Percentiles rank a stretch among this genome's conserved stretches.
These are phyloP conservation scores for Colletotrichum echinochloae DNA, from an alignment of 2,329 filamentous ascomycete species.

Conservation along the genomic window DNA sequence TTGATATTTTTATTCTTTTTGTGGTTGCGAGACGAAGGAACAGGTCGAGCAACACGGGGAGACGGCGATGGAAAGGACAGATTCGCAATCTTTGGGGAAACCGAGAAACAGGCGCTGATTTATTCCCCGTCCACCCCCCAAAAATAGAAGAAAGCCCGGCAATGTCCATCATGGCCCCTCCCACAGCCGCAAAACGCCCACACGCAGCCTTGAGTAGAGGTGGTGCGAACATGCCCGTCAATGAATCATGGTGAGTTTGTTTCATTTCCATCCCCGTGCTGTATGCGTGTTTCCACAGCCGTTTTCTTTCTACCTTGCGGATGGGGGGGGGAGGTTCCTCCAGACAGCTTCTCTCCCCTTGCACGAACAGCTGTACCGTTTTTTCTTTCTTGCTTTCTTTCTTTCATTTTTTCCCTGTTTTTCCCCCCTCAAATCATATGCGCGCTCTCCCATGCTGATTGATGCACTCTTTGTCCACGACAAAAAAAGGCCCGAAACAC, in stretches of 20 bases:
- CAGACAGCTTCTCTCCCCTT: background rate
- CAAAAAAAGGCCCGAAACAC: slow-evolving; percentile 38
- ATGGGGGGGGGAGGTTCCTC: too few species aligned
- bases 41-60: slow-evolving; percentile 6
- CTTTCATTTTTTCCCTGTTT: background rate
- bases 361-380: background rate
- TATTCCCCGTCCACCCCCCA: background rate
- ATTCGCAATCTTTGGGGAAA: slow-evolving; percentile 25
- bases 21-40: slow-evolving; percentile 24
- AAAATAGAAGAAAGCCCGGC: slow-evolving; percentile 29
- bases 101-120: slow-evolving; percentile 29
- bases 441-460: background rate
- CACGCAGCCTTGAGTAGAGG: slow-evolving; percentile 32
- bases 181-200: slow-evolving; percentile 35
- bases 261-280: background rate
- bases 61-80: slow-evolving; percentile 26
- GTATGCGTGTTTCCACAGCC: background rate
- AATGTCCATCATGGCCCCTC: slow-evolving; percentile 34
- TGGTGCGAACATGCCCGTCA: slow-evolving; percentile 2
- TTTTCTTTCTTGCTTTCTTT: background rate
- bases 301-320: background rate
- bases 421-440: too few species aligned
- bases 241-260: slow-evolving; percentile 16
- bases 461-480: background rate
- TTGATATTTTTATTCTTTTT: too few species aligned